Evolutionary conservation across 179 eudicot genomes (phyloP), one percentile per base, ranked within the genome.

Genomic region (Patellifolia procumbens): DNA sequence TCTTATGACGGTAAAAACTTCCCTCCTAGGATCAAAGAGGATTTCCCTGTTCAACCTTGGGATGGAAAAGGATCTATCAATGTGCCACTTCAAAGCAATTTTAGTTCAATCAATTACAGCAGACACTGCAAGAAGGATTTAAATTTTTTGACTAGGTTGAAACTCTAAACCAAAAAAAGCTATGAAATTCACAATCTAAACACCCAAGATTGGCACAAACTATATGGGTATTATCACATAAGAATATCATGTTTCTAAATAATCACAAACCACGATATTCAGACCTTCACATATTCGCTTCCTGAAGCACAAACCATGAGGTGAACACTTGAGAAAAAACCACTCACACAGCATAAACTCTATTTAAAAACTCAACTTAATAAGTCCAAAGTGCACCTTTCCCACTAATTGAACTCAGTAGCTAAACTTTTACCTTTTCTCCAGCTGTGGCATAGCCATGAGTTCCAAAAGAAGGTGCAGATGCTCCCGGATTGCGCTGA

Each of bases 371-470:
- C 3, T 51, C 55, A 51, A n/a, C 28, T 39, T 64, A 13, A 34
- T n/a, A 20, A 35, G 2, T 34, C 10, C 35, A 51, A 37, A 20
- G 60, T 7, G 5, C 74, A 34, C 55, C 65, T 31, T 58, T 35
- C 2, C 17, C 22, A 24, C 65, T 20, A 49, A 45, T 35, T 29
- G 32, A 59, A 20, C 71, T 53, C 2, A 60, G 3, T 5, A 55
- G 35, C 42, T 19, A 0, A 37, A 5, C 73, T 62, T 1, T 12
- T 76, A 84, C 87, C 87, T 81, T 85, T 24, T 78, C 52, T 34
- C 62, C 73, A 0, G 75, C 52, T 22, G 83, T 76, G 19, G 72
- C 83, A 81, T 84, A 84, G 37, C 81, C 74, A 61, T 82, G 73
- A 59, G 52, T n/a, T 56, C 75, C 83, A n/a, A 67, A 52, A 26